Base-by-base conservation (phyloP, 768 basidiomycete genomes). In the Boletus bicolor region DNA sequence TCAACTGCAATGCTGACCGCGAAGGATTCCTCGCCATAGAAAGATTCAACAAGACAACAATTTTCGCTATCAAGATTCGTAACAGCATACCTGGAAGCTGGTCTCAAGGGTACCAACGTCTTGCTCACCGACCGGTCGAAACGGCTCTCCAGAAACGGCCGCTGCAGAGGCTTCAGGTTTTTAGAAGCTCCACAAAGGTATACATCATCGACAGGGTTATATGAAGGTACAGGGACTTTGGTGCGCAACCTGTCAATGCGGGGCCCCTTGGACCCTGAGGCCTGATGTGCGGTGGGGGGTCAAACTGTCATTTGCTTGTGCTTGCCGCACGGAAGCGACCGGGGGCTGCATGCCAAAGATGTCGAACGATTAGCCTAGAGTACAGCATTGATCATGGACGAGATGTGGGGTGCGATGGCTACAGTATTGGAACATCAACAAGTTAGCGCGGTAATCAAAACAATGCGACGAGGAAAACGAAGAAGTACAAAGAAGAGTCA, bases 401-500 rank as follows among this genome's bases (percentile, higher is more conserved):
- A 34, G n/a, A 55, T 53, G 51, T 49, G 55, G 55, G 26, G 43
- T 55, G 56, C 30, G 41, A 53, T 41, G 41, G 42, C n/a, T 49
- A 51, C 49, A 59, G 44, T 52, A 57, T 34, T 54, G 37, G 19
- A 55, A 48, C 41, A 41, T 54, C 34, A 15, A 52, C 46, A 32
- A 45, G 53, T 42, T 12, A 35, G 55, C 34, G 45, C 50, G 59
- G 44, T 55, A 60, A 62, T 57, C 51, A 61, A 65, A 60, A 59
- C 55, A 51, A 26, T 51, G 56, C 24, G 45, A 54, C 10, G 37
- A 49, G 15, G 32, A 54, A 49, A 44, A 35, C 49, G 39, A 52
- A 19, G 21, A 26, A 32, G 56, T 35, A 56, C 44, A 45, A 49
- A 55, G 32, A 36, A 41, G n/a, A 17, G 32, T 28, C 9, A 39